These are phyloP conservation scores for Vicia faba DNA, from an alignment of 306 rosid species.

Conservation along the genomic window DNA sequence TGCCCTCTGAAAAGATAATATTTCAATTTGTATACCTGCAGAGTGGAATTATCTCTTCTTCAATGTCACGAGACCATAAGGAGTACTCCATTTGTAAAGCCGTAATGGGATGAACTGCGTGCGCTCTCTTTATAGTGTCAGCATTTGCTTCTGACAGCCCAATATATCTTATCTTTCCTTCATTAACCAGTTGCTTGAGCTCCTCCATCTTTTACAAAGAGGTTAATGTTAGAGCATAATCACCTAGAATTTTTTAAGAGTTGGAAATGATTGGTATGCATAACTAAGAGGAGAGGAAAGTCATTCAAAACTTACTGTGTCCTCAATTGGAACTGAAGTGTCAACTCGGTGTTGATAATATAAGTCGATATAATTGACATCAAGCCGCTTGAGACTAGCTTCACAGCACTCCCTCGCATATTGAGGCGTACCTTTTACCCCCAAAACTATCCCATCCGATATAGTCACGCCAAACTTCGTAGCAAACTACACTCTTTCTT, in stretches of 20 bases:
- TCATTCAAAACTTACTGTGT: slow-evolving; percentile 58
- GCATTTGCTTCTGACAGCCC: slow-evolving; percentile 61
- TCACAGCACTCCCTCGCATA: slow-evolving; percentile 66
- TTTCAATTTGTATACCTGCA: slow-evolving; percentile 51
- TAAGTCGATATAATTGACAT: slow-evolving; percentile 54
- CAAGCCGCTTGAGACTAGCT: slow-evolving; percentile 63
- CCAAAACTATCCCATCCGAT: slow-evolving; percentile 29
- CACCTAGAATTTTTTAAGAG: neutral
- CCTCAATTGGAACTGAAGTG: slow-evolving; percentile 68
- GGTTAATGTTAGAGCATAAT: slow-evolving; percentile 19
- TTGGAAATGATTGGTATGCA: neutral
- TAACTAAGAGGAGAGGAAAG: slow-evolving; percentile 10
- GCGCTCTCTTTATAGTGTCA: slow-evolving; percentile 69
- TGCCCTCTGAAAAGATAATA: neutral
- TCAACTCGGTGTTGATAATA: slow-evolving; percentile 67
- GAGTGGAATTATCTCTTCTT: slow-evolving; percentile 64
- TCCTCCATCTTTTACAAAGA: slow-evolving; percentile 52
- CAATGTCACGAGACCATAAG: slow-evolving; percentile 63
- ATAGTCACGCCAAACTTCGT: slow-evolving; percentile 60
- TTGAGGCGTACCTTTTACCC: slow-evolving; percentile 60
- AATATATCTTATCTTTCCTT: slow-evolving; percentile 67
- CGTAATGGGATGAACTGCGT: slow-evolving; percentile 75
- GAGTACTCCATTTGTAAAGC: slow-evolving; percentile 82
- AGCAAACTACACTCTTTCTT: slow-evolving; percentile 67
- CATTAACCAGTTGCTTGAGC: slow-evolving; percentile 64